These are phyloP conservation scores for Penicillium verrucosum DNA, from an alignment of 2,329 filamentous ascomycete species.

Conservation along the genomic window DNA sequence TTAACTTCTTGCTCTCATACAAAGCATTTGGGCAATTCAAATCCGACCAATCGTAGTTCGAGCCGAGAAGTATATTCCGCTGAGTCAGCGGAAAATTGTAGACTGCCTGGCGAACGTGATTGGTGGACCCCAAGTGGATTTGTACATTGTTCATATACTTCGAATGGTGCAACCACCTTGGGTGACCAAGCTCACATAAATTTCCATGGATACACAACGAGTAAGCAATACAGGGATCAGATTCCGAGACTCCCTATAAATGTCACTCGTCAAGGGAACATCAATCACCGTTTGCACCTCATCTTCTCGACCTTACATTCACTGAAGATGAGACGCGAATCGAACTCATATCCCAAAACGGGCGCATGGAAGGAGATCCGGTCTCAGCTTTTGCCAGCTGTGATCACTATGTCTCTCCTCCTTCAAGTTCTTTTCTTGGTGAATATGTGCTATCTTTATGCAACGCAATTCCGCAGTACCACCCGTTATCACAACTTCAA, in stretches of 20 bases:
- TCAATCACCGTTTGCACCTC: background rate
- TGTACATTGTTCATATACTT: background rate
- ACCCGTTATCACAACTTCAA: conserved; percentile 27
- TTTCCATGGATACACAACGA: background rate
- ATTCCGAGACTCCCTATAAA: background rate
- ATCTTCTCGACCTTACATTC: too few relatives aligned
- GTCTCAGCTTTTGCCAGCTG: background rate
- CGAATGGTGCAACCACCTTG: background rate
- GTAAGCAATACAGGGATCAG: background rate
- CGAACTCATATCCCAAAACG: background rate
- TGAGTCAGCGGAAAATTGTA: background rate
- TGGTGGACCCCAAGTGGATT: background rate
- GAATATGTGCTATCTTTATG: conserved; percentile 20
- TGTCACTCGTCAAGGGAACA: background rate
- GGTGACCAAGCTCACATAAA: background rate
- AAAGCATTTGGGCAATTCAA: background rate
- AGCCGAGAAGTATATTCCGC: background rate
- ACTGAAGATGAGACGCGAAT: background rate
- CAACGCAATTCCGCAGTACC: conserved; percentile 8
- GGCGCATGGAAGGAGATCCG: background rate
- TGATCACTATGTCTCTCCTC: conserved; percentile 6
- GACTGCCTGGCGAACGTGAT: background rate
- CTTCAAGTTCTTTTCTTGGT: conserved; percentile 14
- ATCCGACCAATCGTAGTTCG: background rate
- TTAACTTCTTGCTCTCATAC: too few relatives aligned